A percentile compares a stretch with the other conserved stretches of the same genome.
Conservation (phyloP, 805 yeast species). For the Candida ascalaphidarum region DNA sequence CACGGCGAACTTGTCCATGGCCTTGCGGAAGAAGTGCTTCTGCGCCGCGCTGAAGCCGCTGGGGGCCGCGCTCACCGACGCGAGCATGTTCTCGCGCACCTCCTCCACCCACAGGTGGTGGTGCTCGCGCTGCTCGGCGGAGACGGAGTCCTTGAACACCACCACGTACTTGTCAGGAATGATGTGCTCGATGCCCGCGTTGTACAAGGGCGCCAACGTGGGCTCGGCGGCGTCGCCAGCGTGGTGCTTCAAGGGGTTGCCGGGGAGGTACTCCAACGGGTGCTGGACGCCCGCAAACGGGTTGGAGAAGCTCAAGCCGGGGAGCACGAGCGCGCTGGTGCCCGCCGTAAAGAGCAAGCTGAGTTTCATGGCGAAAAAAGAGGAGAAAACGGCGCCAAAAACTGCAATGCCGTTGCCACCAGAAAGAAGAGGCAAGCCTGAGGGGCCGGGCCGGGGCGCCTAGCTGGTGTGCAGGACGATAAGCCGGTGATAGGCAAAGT, state of each 20-base stretch:
- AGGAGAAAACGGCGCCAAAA: conserved; percentile 7
- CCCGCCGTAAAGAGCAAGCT: conserved; percentile 4
- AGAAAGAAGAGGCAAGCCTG: no score
- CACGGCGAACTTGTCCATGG: conserved; percentile 2
- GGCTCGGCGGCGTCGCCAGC: not conserved
- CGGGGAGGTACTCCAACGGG: no score
- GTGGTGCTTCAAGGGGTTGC: conserved; percentile 1
- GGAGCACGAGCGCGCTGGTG: no score
- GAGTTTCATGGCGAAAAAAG: conserved; percentile 7
- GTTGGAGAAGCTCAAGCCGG: no score
- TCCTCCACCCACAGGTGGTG: conserved; percentile 73
- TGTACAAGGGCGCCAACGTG: conserved; percentile 22
- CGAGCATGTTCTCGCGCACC: not conserved
- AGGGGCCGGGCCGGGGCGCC: no score
- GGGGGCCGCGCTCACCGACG: not conserved
- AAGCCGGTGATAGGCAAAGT: no score
- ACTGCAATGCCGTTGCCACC: no score
- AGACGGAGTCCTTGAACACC: conserved; percentile 64
- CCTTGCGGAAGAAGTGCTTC: conserved; percentile 6
- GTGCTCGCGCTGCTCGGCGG: conserved; percentile 44
- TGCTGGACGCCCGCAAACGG: no score
- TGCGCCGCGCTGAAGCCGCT: no score
- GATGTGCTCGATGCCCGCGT: conserved; percentile 36
- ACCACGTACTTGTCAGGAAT: conserved; percentile 77
- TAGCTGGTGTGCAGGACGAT: no score